Percentiles rank a stretch among this genome's conserved stretches.
phyloP scores from a whole-genome alignment of 2,329 filamentous ascomycete genomes.

The Xylaria sp. region DNA sequence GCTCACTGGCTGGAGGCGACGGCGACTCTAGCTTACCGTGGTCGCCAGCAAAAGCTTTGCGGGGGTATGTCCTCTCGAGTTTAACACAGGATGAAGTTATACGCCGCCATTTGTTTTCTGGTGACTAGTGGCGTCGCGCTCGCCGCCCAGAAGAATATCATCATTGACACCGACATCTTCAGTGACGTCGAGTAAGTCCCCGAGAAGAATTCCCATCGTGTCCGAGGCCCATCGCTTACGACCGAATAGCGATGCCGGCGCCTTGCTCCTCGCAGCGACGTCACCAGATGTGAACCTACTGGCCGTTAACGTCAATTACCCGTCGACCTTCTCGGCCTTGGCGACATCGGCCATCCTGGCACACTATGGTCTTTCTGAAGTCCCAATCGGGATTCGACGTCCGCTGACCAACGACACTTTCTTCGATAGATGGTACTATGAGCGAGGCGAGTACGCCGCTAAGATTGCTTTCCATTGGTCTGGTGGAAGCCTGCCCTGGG shows the following conservation, averaged over 20 bases:
- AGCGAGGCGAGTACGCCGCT: slow-evolving; percentile 51
- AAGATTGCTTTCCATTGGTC: slow-evolving; percentile 51
- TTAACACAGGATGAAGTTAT: slow-evolving; percentile 6
- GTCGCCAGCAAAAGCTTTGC: neutral
- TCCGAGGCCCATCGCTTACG: neutral
- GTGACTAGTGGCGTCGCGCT: neutral
- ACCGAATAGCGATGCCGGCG: slow-evolving; percentile 46
- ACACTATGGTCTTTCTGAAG: slow-evolving; percentile 25
- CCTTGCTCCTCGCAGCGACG: slow-evolving; percentile 49
- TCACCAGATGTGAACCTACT: slow-evolving; percentile 46
- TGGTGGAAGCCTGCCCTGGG: slow-evolving; percentile 44
- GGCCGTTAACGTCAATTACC: slow-evolving; percentile 50
- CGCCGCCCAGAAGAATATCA: slow-evolving; percentile 44
- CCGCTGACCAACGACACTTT: slow-evolving; percentile 51
- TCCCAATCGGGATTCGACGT: slow-evolving; percentile 46
- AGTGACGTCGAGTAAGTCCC: slow-evolving; percentile 52
- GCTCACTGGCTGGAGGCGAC: neutral
- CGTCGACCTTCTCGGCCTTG: slow-evolving; percentile 48
- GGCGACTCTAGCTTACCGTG: neutral
- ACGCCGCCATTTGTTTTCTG: neutral
- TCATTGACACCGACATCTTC: slow-evolving; percentile 55
- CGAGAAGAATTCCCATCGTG: neutral
- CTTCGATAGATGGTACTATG: slow-evolving; percentile 48
- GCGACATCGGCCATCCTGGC: slow-evolving; percentile 39
- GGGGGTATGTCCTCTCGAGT: neutral